Base-by-base conservation (phyloP, 306 rosid species). In the Quercus alba region DNA sequence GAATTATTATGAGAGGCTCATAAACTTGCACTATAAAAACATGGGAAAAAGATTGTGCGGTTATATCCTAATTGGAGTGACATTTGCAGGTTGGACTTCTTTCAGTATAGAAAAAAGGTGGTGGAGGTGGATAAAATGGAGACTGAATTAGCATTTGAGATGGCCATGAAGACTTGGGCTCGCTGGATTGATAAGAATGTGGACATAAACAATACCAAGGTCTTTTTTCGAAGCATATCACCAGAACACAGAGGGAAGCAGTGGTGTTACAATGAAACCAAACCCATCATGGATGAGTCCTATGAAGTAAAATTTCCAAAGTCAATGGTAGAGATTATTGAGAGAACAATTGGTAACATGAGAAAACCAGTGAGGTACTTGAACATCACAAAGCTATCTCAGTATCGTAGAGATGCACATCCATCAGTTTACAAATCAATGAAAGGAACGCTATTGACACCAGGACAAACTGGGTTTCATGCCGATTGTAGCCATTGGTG, bases 401-500 rank as follows among this genome's bases (percentile, higher is more conserved):
- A 62, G 74, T 78, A 83, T 55, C 67, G 86, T 35, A 85, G 61
- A 61, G 86, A 85, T 44, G 89, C 78, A 5, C 86, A 88, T 74
- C 79, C 87, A 49, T 23, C 82, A 4, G 56, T 78, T 20, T 76
- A 81, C 73, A 76, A 44, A 6, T 49, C 25, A 49, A 81, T 28
- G 76, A 62, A 71, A 20, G 59, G 81, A 33, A 85, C 78, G 75
- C 46, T 11, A n/a, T 75, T 31, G 35, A 33, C 74, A 14, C 59
- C 69, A 56, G 70, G 21, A 51, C 59, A 28, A 59, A 75, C 81
- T 0, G 74, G 68, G 30, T 41, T 35, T 17, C 26, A 33, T 35
- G 78, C 85, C 15, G 87, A 85, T 74, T 88, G 87, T 72, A 88
- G 81, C 77, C 84, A 83, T 72, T 83, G 91, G 91, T 82, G 88